Base-by-base conservation (phyloP, 257 asterid species). In the Gardenia jasminoides region DNA sequence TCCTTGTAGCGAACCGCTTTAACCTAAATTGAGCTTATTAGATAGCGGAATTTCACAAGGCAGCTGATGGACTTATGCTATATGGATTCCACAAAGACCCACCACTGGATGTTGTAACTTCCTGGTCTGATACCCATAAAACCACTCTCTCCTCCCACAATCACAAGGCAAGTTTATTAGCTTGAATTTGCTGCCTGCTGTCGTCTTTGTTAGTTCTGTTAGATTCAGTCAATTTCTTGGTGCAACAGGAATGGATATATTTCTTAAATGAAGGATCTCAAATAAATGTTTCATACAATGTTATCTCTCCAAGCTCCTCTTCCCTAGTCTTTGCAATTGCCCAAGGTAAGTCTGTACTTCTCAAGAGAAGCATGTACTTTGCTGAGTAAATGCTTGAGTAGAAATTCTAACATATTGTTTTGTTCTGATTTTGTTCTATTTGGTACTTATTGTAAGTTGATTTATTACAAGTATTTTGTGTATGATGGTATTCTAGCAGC, bases 261-360 rank as follows among this genome's bases (percentile, higher is more conserved):
- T 86, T 80, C 85, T 88, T 92, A 81, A 94, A 94, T 81, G 79
- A 80, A 81, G 97, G 97, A 80, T 94, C 98, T 86, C 91, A 85
- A 79, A 80, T 94, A 78, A 80, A 85, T 79, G 77, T 92, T 76
- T 87, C 94, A 19, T 94, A 90, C 46, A 81, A 72, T 41, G 86
- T 90, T 77, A 61, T 72, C 41, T 84, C 94, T 50, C 77, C 43
- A 58, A 80, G 88, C 71, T 79, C 89, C 28, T 82, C 90, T 76
- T 78, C 91, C 70, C 67, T 92, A 71, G 82, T 89, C 86, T 89
- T 94, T 46, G 87, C 88, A 70, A 87, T 94, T 85, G 94, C 87
- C 17, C 82, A 89, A 90, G 97, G 98, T 90, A 85, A 67, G 66
- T 47, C 73, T 77, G 47, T 79, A 58, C 84, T 85, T 77, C 76